These are phyloP conservation scores for Hibiscus tridactylites DNA, from an alignment of 345 rosid species.

Conservation along the genomic window DNA sequence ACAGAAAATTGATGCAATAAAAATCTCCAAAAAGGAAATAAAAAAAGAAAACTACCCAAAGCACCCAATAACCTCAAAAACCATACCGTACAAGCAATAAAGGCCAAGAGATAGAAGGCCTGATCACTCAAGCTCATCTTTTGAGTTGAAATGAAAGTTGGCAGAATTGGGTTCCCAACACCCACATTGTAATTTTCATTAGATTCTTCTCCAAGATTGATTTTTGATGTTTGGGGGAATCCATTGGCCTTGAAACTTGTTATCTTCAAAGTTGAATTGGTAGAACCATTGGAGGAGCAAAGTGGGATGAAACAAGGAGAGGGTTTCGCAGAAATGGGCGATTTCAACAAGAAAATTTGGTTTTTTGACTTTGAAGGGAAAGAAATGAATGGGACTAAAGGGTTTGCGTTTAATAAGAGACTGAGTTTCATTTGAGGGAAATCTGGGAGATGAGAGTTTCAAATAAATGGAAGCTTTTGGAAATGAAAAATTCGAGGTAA, in stretches of 20 bases:
- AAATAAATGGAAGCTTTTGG: background rate
- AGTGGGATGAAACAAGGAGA: slow-evolving; percentile 22
- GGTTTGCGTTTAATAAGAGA: slow-evolving; percentile 2
- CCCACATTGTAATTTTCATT: slow-evolving; percentile 34
- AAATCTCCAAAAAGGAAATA: background rate
- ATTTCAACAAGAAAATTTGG: slow-evolving; percentile 16
- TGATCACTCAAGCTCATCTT: slow-evolving; percentile 58
- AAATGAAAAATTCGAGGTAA: background rate
- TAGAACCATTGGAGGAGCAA: slow-evolving; percentile 21
- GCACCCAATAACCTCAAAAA: background rate
- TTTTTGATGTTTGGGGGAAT: slow-evolving; percentile 15
- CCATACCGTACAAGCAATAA: slow-evolving; percentile 80
- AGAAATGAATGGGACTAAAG: slow-evolving; percentile 17
- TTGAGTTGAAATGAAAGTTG: slow-evolving; percentile 29
- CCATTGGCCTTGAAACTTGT: slow-evolving; percentile 4
- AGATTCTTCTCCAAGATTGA: slow-evolving; percentile 20
- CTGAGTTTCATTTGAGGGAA: slow-evolving; percentile 28
- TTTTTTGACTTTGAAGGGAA: slow-evolving; percentile 7
- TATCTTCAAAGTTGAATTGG: slow-evolving; percentile 13
- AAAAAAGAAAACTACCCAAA: background rate
- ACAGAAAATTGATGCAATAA: background rate
- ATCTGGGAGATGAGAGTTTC: background rate
- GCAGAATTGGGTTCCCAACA: slow-evolving; percentile 43
- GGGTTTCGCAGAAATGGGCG: slow-evolving; percentile 14
- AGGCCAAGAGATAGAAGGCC: slow-evolving; percentile 65